phyloP scores from a whole-genome alignment of 2,329 filamentous ascomycete genomes.

The Exophiala aquamarina region DNA sequence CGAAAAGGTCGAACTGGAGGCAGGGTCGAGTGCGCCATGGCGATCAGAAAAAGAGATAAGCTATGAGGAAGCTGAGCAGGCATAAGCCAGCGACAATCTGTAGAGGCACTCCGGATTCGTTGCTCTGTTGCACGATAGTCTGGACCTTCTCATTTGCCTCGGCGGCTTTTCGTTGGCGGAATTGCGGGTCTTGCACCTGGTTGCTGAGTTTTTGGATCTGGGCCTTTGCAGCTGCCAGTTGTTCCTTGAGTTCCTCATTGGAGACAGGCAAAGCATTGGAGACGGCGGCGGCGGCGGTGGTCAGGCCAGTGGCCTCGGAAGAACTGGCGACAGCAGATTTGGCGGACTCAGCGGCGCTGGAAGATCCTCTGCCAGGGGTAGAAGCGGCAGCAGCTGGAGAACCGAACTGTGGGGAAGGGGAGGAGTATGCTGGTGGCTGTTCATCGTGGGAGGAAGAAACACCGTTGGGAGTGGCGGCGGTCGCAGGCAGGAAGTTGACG shows the following conservation, averaged over 20 bases:
- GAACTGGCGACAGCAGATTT: conserved; percentile 29
- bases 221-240: conserved; percentile 73
- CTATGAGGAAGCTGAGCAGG: conserved; percentile 86
- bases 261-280: conserved; percentile 49
- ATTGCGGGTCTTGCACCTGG: conserved; percentile 63
- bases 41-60: conserved; percentile 89
- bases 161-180: conserved; percentile 74
- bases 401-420: conserved; percentile 54
- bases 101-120: conserved; percentile 69
- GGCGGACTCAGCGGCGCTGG: conserved; percentile 20
- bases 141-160: conserved; percentile 57
- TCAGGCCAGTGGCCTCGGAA: conserved; percentile 36
- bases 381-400: conserved; percentile 43
- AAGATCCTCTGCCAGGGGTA: conserved; percentile 27
- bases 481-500: conserved; percentile 75
- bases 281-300: conserved; percentile 50
- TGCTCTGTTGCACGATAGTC: conserved; percentile 50
- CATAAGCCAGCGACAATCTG: conserved; percentile 82
- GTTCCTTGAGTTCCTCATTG: conserved; percentile 65
- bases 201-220: conserved; percentile 69
- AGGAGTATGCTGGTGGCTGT: conserved; percentile 56
- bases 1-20: too few species aligned
- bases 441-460: conserved; percentile 36
- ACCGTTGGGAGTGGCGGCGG: conserved; percentile 45
- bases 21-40: too few species aligned